A percentile compares a stretch with the other conserved stretches of the same genome.
Conservation (phyloP, 2,329 filamentous ascomycete species). For the Botryosphaeria agaves region DNA sequence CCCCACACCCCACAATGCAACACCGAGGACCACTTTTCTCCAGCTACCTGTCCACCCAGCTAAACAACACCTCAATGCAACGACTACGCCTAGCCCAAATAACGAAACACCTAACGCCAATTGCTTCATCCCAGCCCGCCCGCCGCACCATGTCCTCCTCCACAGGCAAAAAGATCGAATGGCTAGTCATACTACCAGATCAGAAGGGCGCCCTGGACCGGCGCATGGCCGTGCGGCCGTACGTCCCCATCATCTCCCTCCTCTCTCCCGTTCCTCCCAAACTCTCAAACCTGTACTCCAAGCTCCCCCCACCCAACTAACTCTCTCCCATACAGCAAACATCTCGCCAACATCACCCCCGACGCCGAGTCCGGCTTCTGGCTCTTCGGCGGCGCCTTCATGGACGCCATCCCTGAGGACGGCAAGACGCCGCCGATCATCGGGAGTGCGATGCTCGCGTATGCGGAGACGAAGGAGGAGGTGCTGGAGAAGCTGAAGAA, state of each 20-base stretch:
- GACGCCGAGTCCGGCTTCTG: constrained; percentile 36
- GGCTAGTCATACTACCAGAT: constrained; percentile 33
- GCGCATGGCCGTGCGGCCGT: constrained; percentile 18
- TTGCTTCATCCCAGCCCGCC: too few relatives aligned
- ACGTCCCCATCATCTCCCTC: not conserved
- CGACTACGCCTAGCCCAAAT: too few relatives aligned
- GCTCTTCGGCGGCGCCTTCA: constrained; percentile 52
- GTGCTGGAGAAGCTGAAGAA: constrained; percentile 46
- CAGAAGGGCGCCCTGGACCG: constrained; percentile 21
- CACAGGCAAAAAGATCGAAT: constrained; percentile 21
- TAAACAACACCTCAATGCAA: too few relatives aligned
- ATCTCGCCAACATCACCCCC: constrained; percentile 39
- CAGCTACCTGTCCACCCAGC: too few relatives aligned
- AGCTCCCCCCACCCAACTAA: not conserved
- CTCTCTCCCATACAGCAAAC: constrained; percentile 17
- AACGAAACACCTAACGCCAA: too few relatives aligned
- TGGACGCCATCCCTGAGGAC: constrained; percentile 48
- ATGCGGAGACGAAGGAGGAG: constrained; percentile 52
- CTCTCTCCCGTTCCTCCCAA: not conserved
- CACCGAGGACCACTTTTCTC: too few relatives aligned
- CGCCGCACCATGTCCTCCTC: not conserved
- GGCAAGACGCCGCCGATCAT: constrained; percentile 51
- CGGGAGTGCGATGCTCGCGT: constrained; percentile 52
- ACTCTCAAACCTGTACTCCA: constrained; percentile 4
- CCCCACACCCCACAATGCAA: too few relatives aligned